Base-by-base conservation (phyloP, 1,284 basidiomycete genomes). In the Rhodotorula sp. region DNA sequence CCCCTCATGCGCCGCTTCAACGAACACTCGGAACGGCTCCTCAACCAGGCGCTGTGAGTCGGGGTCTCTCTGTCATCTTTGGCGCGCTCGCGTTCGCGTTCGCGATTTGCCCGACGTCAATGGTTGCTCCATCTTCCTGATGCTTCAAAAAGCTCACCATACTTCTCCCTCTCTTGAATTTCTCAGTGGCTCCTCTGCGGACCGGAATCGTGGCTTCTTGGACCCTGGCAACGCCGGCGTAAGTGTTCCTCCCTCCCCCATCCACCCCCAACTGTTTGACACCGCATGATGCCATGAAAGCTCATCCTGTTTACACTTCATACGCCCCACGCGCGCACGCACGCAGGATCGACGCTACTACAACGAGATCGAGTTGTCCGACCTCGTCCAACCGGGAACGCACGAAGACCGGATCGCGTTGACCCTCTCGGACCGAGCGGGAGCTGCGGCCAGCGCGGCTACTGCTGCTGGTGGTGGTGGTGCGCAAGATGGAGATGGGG, bases 1-100 rank as follows among this genome's bases (percentile, higher is more conserved):
- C 97, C 97, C 0, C 86, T 99, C 48, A 97, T 99, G 78, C 87
- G 97, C 57, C 90, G 96, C 78, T 99, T 99, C 84, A 99, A 99
- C 79, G 93, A 97, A 79, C 97, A 99, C 81, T 96, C 93, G 0
- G 91, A 95, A 78, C 85, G 93, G 74, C 83, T 98, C 21, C 84
- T 98, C 43, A 90, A 90, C 76, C 78, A 80, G 51, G 79, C 81
- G 1, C 68, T 84, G 74, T 81, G 79, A 8, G 79, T 49, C 34
- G 21, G 2, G 34, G 34, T 34, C 34, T 34, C 34, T 34, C 3
- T 34, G 34, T 34, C 34, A 34, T 34, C 34, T 34, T 34, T 34
- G 3, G 34, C 34, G 34, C 34, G 34, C 34, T 34, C 5, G 34
- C 34, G 7, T 34, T 34, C 34, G 34, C 34, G 7, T 6, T 34